Conservation (phyloP, 352 stramenopile genomes). For the Globisporangium paddicum region DNA sequence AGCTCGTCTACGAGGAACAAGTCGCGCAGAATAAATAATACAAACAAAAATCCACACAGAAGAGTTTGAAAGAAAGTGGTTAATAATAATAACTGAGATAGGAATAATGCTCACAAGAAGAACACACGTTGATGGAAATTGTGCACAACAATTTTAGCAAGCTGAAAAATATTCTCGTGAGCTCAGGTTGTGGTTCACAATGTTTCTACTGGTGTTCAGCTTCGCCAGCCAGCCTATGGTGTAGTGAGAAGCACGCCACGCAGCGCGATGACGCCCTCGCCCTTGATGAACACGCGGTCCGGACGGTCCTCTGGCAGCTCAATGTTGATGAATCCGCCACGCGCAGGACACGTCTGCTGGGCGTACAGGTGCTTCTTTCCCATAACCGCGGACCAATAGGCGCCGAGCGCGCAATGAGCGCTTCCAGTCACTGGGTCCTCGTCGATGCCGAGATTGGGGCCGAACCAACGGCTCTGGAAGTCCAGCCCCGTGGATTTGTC, state of each 20-base stretch:
- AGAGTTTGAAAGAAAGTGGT: too few relatives aligned
- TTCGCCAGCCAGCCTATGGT: background rate
- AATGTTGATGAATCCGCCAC: conserved; percentile 36
- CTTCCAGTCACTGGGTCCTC: conserved; percentile 94
- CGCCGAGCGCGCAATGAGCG: conserved; percentile 83
- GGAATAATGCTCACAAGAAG: background rate
- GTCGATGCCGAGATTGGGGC: conserved; percentile 75
- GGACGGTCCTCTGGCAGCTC: conserved; percentile 25
- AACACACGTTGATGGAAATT: background rate
- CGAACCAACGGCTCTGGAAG: conserved; percentile 87
- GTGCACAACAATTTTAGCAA: conserved; percentile 3
- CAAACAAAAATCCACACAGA: background rate
- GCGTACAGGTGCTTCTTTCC: conserved; percentile 36
- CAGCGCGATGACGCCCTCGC: conserved; percentile 28
- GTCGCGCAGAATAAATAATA: background rate
- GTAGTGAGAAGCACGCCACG: conserved; percentile 19
- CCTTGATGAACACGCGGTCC: conserved; percentile 42
- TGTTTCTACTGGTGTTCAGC: too few relatives aligned
- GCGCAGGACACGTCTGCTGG: conserved; percentile 38
- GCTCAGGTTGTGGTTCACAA: too few relatives aligned
- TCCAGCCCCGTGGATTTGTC: conserved; percentile 23
- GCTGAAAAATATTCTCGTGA: background rate
- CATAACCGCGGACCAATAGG: conserved; percentile 74
- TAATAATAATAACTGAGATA: background rate
- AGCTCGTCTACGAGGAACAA: conserved; percentile 9